Evolutionary conservation across 345 rosid species (phyloP), one percentile per base, ranked within the genome.

Genomic region (Passiflora organensis): DNA sequence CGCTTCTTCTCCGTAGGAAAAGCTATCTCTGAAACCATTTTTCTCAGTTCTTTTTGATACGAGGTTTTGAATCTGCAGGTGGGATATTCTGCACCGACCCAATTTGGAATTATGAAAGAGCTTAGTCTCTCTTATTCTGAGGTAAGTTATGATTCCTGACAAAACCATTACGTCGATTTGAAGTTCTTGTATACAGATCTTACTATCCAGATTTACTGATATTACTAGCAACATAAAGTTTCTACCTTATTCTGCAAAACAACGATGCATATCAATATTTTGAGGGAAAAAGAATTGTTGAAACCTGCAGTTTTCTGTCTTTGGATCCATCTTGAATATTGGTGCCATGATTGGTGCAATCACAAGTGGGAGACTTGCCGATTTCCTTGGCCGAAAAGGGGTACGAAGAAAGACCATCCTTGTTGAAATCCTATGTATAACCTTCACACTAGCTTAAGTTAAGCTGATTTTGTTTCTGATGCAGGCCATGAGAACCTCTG

Each of bases 51-150:
- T 12, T 36, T 0, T 12, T 32, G 42, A 45, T 18, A 13, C 10
- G 37, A 37, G 42, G 28, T 14, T 22, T 1, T 32, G 24, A 19
- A 34, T 49, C 25, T 55, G 18, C 69, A 67, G 87, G 80, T 79
- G 12, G 87, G 80, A 6, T 82, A 78, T 66, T 74, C 82, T 0
- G 77, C 87, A 11, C 84, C 84, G 10, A 69, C 80, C 4, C 82
- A 82, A 50, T 74, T 69, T 37, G 80, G 76, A 44, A 76, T 82
- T 13, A 72, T 76, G 76, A 47, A 68, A 37, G 84, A 82, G 2
- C 78, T 82, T 42, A 37, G 45, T 34, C 59, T 76, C n/a, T 72
- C 87, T 21, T 49, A 16, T 53, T 51, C 81, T 9, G 62, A 78
- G 75, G 86, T 81, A 45, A 42, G 15, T 52, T n/a, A 0, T 15